phyloP scores from a whole-genome alignment of 345 rosid genomes.

The Citrus inodora region DNA sequence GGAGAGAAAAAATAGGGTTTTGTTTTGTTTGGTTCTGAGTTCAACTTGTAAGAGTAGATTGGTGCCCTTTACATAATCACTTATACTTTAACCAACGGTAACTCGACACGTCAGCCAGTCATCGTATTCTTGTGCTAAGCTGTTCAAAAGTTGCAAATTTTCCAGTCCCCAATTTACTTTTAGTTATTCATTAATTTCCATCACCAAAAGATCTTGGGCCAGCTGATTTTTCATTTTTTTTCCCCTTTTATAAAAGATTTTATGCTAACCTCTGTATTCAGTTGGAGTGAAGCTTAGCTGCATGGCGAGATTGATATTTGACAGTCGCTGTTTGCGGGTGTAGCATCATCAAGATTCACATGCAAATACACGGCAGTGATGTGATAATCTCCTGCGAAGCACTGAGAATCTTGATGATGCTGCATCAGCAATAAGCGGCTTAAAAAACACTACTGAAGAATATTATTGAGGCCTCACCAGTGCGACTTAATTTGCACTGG shows the following conservation, averaged over 20 bases:
- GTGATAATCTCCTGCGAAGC: conserved; percentile 7
- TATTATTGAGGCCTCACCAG: not conserved
- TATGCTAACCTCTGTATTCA: not conserved
- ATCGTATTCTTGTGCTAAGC: conserved; percentile 16
- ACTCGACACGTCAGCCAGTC: conserved; percentile 25
- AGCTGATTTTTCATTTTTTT: not conserved
- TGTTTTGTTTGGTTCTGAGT: conserved; percentile 16
- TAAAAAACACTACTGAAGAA: not conserved
- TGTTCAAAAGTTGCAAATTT: not conserved
- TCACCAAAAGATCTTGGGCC: not conserved
- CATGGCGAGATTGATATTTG: conserved; percentile 23
- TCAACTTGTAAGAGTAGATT: conserved; percentile 7
- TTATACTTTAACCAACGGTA: conserved; percentile 21
- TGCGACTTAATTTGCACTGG: not conserved
- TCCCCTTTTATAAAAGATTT: not conserved
- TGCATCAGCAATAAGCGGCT: conserved; percentile 91
- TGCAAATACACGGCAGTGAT: conserved; percentile 33
- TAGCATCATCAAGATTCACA: conserved; percentile 99
- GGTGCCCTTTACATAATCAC: conserved; percentile 18
- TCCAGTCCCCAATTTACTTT: not conserved
- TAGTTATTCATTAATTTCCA: not conserved
- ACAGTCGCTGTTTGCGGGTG: conserved; percentile 75
- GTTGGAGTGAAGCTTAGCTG: not conserved
- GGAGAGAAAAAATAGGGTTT: conserved; percentile 16
- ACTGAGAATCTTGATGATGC: conserved; percentile 99